These are phyloP conservation scores for Heterobasidion parviporum DNA, from an alignment of 1,284 basidiomycete genomes.

Conservation along the genomic window DNA sequence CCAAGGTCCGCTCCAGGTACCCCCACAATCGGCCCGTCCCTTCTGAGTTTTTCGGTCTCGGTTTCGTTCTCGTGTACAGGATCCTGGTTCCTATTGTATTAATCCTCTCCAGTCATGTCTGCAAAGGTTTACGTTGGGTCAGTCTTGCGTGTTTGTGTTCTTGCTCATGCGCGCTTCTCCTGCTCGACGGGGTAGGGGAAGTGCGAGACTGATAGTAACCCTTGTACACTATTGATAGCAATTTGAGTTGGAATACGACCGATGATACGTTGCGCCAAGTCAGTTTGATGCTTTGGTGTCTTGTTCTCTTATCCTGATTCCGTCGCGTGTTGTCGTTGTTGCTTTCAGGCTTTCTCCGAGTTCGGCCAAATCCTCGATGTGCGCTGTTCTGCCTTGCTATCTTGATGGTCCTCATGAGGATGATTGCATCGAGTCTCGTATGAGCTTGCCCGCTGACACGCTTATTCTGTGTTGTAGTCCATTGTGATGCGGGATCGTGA, in stretches of 20 bases:
- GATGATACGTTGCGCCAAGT: slow-evolving; percentile 83
- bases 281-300: slow-evolving; percentile 42
- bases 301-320: slow-evolving; percentile 19
- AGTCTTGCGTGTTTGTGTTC: slow-evolving; percentile 28
- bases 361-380: slow-evolving; percentile 72
- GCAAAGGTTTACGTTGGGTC: slow-evolving; percentile 84
- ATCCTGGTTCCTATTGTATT: slow-evolving; percentile 2
- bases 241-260: slow-evolving; percentile 91
- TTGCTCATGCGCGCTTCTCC: slow-evolving; percentile 10
- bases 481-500: slow-evolving; percentile 98
- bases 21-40: slow-evolving; percentile 17
- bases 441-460: not conserved
- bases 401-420: slow-evolving; percentile 1
- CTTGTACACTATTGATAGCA: slow-evolving; percentile 43
- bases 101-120: slow-evolving; percentile 39
- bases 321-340: slow-evolving; percentile 23
- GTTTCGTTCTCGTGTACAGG: slow-evolving; percentile 13
- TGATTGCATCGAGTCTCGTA: slow-evolving; percentile 7
- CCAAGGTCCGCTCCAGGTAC: slow-evolving; percentile 12
- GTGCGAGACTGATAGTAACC: slow-evolving; percentile 22
- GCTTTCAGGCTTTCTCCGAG: slow-evolving; percentile 59
- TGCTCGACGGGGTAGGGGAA: slow-evolving; percentile 9
- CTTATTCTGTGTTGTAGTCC: slow-evolving; percentile 39
- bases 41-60: slow-evolving; percentile 12
- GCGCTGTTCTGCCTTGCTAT: slow-evolving; percentile 27